phyloP scores from a whole-genome alignment of 2,329 filamentous ascomycete genomes.

The Cercospora sojina region DNA sequence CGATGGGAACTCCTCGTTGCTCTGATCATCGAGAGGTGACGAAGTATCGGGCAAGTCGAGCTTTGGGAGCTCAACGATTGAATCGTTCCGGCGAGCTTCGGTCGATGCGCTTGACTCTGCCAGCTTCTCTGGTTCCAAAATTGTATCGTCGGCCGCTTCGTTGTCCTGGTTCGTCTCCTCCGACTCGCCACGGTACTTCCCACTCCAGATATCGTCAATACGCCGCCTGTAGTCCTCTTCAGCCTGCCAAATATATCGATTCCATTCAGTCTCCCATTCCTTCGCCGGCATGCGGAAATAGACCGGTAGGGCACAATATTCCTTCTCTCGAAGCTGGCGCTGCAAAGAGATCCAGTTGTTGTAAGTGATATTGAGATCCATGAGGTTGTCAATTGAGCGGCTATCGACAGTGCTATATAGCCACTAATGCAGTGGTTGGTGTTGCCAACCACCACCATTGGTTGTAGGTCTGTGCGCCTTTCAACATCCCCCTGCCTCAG shows the following conservation, averaged over 20 bases:
- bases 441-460: no score
- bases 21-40: neutral
- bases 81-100: neutral
- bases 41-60: neutral
- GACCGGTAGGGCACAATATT: neutral
- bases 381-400: no score
- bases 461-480: no score
- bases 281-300: no score
- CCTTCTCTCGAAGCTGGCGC: neutral
- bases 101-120: neutral
- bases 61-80: neutral
- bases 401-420: no score
- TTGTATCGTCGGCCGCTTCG: neutral
- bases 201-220: neutral
- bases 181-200: neutral
- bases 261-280: neutral
- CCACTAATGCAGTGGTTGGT: no score
- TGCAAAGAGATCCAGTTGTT: neutral
- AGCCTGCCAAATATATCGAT: neutral
- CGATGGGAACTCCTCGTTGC: neutral
- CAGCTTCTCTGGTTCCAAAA: neutral
- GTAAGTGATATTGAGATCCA: no score
- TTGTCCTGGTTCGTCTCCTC: neutral
- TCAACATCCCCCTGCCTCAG: no score
- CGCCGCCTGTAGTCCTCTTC: neutral